Base-by-base conservation (phyloP, 306 rosid genomes). In the Macrotyloma uniflorum region DNA sequence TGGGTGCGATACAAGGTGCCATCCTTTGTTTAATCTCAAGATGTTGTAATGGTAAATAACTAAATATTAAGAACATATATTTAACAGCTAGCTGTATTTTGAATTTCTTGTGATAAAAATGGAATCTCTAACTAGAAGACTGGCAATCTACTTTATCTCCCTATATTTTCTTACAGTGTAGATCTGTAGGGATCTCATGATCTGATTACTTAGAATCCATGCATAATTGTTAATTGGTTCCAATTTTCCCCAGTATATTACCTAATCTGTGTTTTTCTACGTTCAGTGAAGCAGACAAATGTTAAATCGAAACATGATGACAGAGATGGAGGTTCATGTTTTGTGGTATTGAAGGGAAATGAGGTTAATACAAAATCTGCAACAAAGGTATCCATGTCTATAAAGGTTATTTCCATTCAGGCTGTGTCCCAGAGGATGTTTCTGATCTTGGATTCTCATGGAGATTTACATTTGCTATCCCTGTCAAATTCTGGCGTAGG, bases 391-490 rank as follows among this genome's bases (percentile, higher is more conserved):
- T 49, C 75, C 16, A 85, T 47, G 79, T 84, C 91, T 4, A 47
- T 81, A 46, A 92, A 92, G 83, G 88, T 89, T 68, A 80, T 89
- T 83, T 89, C 97, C 65, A 83, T 92, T 89, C 91, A 92, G 64
- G 90, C 93, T 49, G 66, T 92, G 72, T 92, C 97, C 67, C 88
- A 85, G 51, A 87, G 78, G 75, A 88, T 80, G 83, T 87, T 87
- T 80, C 46, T 92, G 74, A 81, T 90, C 76, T 80, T 92, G 85
- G 97, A 90, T 78, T 92, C 98, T 5, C 86, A 63, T 76, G 98
- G 98, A 83, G 88, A 86, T 55, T 78, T 92, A 79, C 93, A 88
- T 80, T 68, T 88, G 69, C 84, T 94, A 84, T 83, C 80, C 84
- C 77, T 89, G 71, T 86, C 85, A 70, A 82, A 70, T 79, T 82